These are phyloP conservation scores for Russula ochroleuca DNA, from an alignment of 768 basidiomycete species.

Conservation along the genomic window DNA sequence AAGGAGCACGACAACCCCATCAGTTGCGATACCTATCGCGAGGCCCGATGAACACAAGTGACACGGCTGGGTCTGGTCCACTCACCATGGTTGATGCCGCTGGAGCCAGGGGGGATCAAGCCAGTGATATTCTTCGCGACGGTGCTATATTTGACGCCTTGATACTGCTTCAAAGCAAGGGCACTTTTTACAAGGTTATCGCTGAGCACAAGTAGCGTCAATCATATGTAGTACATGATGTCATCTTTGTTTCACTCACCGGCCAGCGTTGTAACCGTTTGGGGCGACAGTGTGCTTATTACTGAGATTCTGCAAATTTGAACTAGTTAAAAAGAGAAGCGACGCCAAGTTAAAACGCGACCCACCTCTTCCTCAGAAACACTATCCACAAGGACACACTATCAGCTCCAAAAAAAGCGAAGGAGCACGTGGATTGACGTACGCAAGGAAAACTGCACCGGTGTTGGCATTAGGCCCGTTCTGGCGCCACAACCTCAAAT, in stretches of 20 bases:
- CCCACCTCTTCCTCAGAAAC: conserved; percentile 30
- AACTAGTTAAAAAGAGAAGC: no score
- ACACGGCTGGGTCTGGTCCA: background rate
- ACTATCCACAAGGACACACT: background rate
- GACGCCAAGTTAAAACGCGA: background rate
- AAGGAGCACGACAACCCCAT: conserved; percentile 22
- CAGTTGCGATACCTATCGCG: conserved; percentile 19
- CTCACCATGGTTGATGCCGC: conserved; percentile 52
- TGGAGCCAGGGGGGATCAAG: conserved; percentile 48
- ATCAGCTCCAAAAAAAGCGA: background rate
- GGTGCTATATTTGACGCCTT: conserved; percentile 42
- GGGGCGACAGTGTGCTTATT: conserved; percentile 30
- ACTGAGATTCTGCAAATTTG: conserved; percentile 12
- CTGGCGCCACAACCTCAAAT: conserved; percentile 32
- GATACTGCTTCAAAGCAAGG: conserved; percentile 1
- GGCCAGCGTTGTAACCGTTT: conserved; percentile 35
- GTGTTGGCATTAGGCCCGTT: conserved; percentile 33
- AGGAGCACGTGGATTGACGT: conserved; percentile 14
- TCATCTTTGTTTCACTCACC: conserved; percentile 25
- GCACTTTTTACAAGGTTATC: conserved; percentile 17
- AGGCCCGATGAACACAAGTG: background rate
- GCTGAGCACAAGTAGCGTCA: background rate
- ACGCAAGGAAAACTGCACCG: conserved; percentile 38
- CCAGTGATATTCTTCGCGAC: conserved; percentile 46
- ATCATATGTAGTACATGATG: background rate